phyloP scores from a whole-genome alignment of 352 stramenopile species.

The Globisporangium iwayamae region DNA sequence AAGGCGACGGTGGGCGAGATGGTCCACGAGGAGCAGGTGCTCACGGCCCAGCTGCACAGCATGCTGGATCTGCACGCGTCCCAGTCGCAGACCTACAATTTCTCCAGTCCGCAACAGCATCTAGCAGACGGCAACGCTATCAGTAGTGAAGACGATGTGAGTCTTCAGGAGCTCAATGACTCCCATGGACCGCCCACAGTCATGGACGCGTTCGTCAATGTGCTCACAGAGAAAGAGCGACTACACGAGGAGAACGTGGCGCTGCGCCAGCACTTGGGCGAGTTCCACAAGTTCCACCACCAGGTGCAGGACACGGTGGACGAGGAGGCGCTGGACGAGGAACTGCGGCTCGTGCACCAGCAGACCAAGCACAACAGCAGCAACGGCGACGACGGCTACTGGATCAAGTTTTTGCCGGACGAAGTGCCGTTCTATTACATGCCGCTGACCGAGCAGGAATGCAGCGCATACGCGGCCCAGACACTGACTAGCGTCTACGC shows the following conservation, averaged over 20 bases:
- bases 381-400: not conserved
- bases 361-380: not conserved
- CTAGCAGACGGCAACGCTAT: not conserved
- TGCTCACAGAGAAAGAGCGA: constrained; percentile 3
- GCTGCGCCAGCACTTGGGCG: constrained; percentile 23
- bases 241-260: constrained; percentile 38
- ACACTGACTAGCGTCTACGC: not conserved
- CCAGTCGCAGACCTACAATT: constrained; percentile 1
- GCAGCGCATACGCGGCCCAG: constrained; percentile 10
- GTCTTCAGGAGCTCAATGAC: not conserved
- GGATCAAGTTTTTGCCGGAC: constrained; percentile 6
- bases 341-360: not conserved
- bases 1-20: constrained; percentile 37
- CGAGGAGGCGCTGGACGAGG: not conserved
- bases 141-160: not conserved
- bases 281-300: constrained; percentile 21
- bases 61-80: constrained; percentile 23
- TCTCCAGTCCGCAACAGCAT: constrained; percentile 8
- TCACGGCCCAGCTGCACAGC: constrained; percentile 28
- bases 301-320: constrained; percentile 11
- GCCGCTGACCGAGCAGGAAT: constrained; percentile 27
- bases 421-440: constrained; percentile 36
- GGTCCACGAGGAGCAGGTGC: constrained; percentile 24
- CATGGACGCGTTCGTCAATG: constrained; percentile 6
- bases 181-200: not conserved